phyloP scores from a whole-genome alignment of 345 rosid species.

The Lumnitzera littorea region DNA sequence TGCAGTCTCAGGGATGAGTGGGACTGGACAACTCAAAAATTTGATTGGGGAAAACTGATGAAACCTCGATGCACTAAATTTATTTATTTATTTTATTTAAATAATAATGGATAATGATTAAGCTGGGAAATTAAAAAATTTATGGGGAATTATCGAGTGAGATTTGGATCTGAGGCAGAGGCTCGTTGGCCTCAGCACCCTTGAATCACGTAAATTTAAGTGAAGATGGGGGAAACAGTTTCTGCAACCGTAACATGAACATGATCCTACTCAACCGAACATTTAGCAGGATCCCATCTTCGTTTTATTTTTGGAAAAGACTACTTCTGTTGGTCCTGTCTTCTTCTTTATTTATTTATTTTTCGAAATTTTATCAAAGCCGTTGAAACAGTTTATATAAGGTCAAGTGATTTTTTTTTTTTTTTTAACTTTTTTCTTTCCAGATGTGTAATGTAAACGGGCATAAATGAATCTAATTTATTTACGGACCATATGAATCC shows the following conservation, averaged over 20 bases:
- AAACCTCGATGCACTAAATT: neutral
- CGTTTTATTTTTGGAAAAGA: neutral
- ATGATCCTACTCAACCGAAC: neutral
- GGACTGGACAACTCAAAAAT: no score
- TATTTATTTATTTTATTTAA: conserved; percentile 8
- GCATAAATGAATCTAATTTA: no score
- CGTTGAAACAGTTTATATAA: no score
- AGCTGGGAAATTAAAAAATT: conserved; percentile 10
- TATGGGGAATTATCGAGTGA: conserved; percentile 10
- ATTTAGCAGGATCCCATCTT: neutral
- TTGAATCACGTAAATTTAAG: neutral
- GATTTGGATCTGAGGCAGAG: conserved; percentile 32
- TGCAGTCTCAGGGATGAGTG: no score
- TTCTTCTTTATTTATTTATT: no score
- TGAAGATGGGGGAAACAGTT: neutral
- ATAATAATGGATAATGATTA: conserved; percentile 22
- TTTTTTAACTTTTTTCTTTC: no score
- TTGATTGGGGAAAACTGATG: conserved; percentile 2
- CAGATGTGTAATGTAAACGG: no score
- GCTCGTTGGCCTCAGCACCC: no score
- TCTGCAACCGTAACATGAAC: conserved; percentile 14
- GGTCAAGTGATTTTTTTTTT: no score
- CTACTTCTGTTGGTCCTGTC: neutral
- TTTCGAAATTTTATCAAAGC: no score
- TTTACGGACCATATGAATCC: no score